These are phyloP conservation scores for Paulownia fortunei DNA, from an alignment of 257 asterid genomes.

Conservation along the genomic window DNA sequence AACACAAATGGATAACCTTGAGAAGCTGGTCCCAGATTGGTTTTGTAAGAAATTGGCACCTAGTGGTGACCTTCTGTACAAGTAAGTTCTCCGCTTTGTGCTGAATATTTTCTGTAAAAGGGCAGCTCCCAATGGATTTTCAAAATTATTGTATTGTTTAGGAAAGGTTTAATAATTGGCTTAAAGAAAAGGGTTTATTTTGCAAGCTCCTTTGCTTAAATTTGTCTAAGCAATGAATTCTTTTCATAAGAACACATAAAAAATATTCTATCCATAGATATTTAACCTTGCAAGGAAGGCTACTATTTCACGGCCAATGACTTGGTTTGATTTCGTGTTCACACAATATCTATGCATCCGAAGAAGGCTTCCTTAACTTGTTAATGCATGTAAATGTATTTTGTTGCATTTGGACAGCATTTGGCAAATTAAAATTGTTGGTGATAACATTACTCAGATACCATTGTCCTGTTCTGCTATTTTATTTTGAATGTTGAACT, in stretches of 20 bases:
- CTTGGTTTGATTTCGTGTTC: neutral
- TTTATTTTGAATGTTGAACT: too few relatives aligned
- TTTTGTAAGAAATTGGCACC: slow-evolving; percentile 58
- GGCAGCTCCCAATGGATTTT: neutral
- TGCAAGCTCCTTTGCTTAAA: neutral
- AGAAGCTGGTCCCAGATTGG: slow-evolving; percentile 90
- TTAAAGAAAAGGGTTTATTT: neutral
- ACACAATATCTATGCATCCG: neutral
- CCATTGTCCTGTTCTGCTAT: too few relatives aligned
- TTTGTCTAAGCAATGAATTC: slow-evolving; percentile 4
- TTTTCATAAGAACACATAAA: neutral
- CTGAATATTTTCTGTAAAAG: slow-evolving; percentile 7
- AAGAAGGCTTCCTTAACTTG: neutral
- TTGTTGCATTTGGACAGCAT: too few relatives aligned
- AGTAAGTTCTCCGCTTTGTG: slow-evolving; percentile 46
- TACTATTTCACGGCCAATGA: neutral
- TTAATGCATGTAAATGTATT: too few relatives aligned
- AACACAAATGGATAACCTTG: slow-evolving; percentile 67
- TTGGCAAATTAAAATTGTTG: too few relatives aligned
- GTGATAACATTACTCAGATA: too few relatives aligned
- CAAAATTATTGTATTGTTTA: neutral
- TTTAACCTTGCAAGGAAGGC: neutral
- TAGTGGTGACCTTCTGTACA: slow-evolving; percentile 77
- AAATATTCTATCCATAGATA: neutral
- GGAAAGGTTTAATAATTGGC: neutral